Evolutionary conservation across 2,329 filamentous ascomycete species (phyloP).

Genomic region (Arthrinium phaeospermum): DNA sequence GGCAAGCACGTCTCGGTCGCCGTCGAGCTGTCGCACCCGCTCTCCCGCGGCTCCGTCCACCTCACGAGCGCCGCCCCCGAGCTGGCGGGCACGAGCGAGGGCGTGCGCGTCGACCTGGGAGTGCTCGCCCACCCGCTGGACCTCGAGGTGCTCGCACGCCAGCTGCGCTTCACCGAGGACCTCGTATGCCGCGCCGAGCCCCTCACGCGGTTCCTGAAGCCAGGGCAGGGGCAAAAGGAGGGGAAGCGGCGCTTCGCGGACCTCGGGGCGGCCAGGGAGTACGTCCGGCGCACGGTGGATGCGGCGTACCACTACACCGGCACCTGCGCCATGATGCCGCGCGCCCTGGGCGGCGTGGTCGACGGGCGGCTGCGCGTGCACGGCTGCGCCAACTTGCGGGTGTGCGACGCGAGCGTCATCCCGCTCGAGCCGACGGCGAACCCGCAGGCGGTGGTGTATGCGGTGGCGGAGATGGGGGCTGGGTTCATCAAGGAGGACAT

Average conservation of each 20-base stretch:
- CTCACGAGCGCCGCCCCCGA: constrained; percentile 48
- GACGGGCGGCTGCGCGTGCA: constrained; percentile 26
- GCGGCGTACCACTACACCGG: constrained; percentile 54
- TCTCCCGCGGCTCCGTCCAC: constrained; percentile 65
- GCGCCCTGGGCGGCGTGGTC: constrained; percentile 27
- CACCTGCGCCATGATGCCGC: constrained; percentile 43
- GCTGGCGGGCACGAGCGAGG: constrained; percentile 26
- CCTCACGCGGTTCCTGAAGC: constrained; percentile 45
- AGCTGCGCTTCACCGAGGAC: constrained; percentile 48
- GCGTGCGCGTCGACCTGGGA: constrained; percentile 39
- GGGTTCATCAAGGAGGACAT: not conserved
- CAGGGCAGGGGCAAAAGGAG: constrained; percentile 44
- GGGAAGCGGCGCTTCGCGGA: constrained; percentile 36
- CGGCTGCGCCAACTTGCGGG: constrained; percentile 25
- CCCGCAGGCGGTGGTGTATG: constrained; percentile 10
- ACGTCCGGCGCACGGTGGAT: constrained; percentile 42
- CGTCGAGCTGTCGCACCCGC: constrained; percentile 42
- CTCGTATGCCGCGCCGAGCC: constrained; percentile 43
- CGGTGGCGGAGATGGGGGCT: not conserved
- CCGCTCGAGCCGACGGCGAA: constrained; percentile 29
- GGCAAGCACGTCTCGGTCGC: not conserved
- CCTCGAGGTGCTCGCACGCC: constrained; percentile 54
- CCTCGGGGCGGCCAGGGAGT: constrained; percentile 42
- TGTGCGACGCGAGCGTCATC: constrained; percentile 30
- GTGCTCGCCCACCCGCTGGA: constrained; percentile 63